These are phyloP conservation scores for Fusarium setosum DNA, from an alignment of 2,329 filamentous ascomycete species.

Conservation along the genomic window DNA sequence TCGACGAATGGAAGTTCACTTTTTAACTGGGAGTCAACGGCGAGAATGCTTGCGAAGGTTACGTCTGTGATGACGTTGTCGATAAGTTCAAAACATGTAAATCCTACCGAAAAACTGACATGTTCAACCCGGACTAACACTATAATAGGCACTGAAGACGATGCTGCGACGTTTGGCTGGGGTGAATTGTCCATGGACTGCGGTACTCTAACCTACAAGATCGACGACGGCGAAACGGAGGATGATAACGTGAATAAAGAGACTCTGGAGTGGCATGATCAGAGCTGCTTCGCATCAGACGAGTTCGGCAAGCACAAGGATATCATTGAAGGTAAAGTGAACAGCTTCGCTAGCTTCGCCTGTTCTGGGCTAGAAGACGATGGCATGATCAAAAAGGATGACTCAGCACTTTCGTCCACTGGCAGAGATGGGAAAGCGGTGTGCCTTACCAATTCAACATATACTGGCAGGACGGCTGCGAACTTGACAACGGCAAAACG, in stretches of 20 bases:
- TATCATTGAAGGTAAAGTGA: not conserved
- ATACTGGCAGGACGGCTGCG: constrained; percentile 2
- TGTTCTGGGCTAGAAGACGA: not conserved
- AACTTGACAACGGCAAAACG: not conserved
- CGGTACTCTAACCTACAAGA: not conserved
- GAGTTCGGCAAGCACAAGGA: not conserved
- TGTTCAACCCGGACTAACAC: not conserved
- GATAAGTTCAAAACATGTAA: not conserved
- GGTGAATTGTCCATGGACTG: not conserved
- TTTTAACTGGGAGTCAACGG: not conserved
- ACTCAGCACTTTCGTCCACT: not conserved
- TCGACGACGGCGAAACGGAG: not conserved
- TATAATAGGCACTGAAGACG: not conserved
- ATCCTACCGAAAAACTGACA: not conserved
- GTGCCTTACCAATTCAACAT: constrained; percentile 2
- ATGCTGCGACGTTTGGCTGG: not conserved
- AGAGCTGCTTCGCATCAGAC: not conserved
- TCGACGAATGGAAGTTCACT: not conserved
- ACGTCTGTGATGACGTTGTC: not conserved
- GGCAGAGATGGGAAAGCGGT: not conserved
- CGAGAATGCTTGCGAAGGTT: not conserved
- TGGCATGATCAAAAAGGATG: not conserved
- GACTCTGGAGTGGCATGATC: not conserved
- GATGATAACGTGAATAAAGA: not conserved
- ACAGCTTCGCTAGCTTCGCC: not conserved